Conservation (phyloP, 2,329 filamentous ascomycete species). For the Cladosporium sp. region DNA sequence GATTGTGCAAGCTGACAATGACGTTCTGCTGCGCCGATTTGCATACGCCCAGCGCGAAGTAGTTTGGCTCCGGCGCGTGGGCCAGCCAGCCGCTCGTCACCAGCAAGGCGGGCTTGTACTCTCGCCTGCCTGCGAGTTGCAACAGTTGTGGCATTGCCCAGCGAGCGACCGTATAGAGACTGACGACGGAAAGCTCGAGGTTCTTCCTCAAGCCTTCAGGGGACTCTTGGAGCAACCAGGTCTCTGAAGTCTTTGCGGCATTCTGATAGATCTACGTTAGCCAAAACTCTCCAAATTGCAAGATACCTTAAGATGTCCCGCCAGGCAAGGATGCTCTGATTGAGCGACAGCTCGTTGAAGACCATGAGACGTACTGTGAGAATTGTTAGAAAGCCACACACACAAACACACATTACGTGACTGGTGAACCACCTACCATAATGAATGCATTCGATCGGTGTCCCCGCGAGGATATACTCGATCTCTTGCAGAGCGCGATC, state of each 20-base stretch:
- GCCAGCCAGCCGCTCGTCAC: slow-evolving; percentile 44
- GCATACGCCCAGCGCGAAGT: slow-evolving; percentile 43
- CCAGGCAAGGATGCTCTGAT: too few species aligned
- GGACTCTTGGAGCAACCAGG: background rate
- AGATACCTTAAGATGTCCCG: too few species aligned
- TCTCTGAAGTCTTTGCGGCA: background rate
- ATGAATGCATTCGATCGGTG: slow-evolving; percentile 37
- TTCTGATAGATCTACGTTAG: too few species aligned
- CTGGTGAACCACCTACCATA: background rate
- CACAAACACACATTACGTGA: too few species aligned
- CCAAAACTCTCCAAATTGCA: too few species aligned
- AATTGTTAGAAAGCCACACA: too few species aligned
- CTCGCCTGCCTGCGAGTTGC: slow-evolving; percentile 20
- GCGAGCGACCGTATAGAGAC: slow-evolving; percentile 41
- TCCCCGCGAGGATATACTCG: slow-evolving; percentile 31
- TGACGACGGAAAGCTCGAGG: slow-evolving; percentile 36
- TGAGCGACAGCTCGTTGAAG: too few species aligned
- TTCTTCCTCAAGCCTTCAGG: background rate
- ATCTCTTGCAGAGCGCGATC: slow-evolving; percentile 33
- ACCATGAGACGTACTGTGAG: too few species aligned
- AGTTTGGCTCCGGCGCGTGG: slow-evolving; percentile 38
- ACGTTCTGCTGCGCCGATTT: slow-evolving; percentile 48
- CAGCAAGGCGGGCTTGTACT: slow-evolving; percentile 38
- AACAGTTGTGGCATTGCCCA: slow-evolving; percentile 39
- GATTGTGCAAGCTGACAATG: slow-evolving; percentile 37